A percentile compares a stretch with the other conserved stretches of the same genome.
These are phyloP conservation scores for Peniophora sp. DNA, from an alignment of 1,284 basidiomycete genomes.

Conservation along the genomic window DNA sequence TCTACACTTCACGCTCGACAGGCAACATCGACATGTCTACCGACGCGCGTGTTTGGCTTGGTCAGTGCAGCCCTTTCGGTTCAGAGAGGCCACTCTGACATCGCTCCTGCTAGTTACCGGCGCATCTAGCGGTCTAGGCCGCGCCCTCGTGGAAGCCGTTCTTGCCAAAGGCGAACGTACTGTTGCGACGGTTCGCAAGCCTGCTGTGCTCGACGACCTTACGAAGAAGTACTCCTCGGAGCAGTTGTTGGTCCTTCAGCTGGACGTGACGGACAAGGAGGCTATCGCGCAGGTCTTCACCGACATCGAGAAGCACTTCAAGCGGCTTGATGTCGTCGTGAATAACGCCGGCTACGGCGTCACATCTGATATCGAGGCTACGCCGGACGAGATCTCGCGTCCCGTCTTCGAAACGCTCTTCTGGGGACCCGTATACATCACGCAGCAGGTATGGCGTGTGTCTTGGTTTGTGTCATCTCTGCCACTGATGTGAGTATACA, in stretches of 20 bases:
- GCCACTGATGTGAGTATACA: not conserved
- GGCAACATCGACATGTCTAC: no score
- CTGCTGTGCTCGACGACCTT: slow-evolving; percentile 10
- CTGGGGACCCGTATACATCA: slow-evolving; percentile 18
- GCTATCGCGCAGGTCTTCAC: slow-evolving; percentile 10
- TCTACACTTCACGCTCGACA: no score
- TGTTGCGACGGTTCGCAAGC: slow-evolving; percentile 12
- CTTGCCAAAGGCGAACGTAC: slow-evolving; percentile 11
- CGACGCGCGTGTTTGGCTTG: no score
- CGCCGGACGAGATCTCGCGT: slow-evolving; percentile 14
- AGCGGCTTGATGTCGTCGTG: slow-evolving; percentile 14
- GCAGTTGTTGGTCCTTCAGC: slow-evolving; percentile 9
- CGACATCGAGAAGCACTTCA: slow-evolving; percentile 8
- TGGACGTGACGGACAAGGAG: slow-evolving; percentile 11
- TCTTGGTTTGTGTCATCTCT: no score
- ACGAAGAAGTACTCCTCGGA: slow-evolving; percentile 7
- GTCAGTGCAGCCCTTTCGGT: no score
- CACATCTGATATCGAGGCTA: slow-evolving; percentile 13
- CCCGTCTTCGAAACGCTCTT: slow-evolving; percentile 17
- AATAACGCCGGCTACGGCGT: slow-evolving; percentile 13
- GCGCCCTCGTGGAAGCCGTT: slow-evolving; percentile 6
- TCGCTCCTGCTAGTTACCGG: slow-evolving; percentile 14
- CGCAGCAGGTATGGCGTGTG: slow-evolving; percentile 7
- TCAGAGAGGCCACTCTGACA: no score
- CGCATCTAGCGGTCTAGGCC: slow-evolving; percentile 12